Evolutionary conservation across 2,329 filamentous ascomycete genomes (phyloP), one percentile per base, ranked within the genome.

Genomic region (Arachnomyces sp.): DNA sequence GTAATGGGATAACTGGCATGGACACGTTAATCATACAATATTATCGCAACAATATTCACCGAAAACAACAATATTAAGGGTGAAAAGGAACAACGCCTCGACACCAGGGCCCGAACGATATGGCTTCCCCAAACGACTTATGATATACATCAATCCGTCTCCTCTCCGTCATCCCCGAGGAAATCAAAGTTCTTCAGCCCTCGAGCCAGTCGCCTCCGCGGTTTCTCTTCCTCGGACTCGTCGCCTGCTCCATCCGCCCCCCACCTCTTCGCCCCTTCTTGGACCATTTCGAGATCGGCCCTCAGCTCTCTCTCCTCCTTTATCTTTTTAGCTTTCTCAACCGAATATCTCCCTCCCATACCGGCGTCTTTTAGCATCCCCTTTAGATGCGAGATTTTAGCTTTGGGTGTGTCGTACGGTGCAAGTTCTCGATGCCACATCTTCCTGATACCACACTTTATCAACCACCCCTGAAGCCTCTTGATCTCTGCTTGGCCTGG

Each of bases 381-480:
- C 57, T 79, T 85, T 6, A 98, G 71, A 57, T 95, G 86, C 38
- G 72, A 73, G 46, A 95, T 85, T 69, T 94, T 95, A 36, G 78
- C 85, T 45, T 79, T 82, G 3, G 74, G 58, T 16, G 89, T 84
- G 40, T 81, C 76, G 53, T 77, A 88, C 40, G 79, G 70, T 59
- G 85, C 85, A 18, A 98, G 73, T 62, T 95, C 87, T 47, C 82
- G 79, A 36, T 76, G 77, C 90, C 92, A 98, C 45, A 95, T 76
- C 59, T 95, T 96, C 39, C 87, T 82, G 40, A 95, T 78, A 20
- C 90, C 90, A 55, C 90, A 98, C 63, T 95, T 94, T 34, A 82
- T 66, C 5, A 98, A 74, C 62, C 90, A 87, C 7, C 79, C 77
- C 64, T 96, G 90, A 3, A 96, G 71, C 36, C 81, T 83, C 62